phyloP scores from a whole-genome alignment of 805 yeast species.

The Saccharomycopsis olivae region DNA sequence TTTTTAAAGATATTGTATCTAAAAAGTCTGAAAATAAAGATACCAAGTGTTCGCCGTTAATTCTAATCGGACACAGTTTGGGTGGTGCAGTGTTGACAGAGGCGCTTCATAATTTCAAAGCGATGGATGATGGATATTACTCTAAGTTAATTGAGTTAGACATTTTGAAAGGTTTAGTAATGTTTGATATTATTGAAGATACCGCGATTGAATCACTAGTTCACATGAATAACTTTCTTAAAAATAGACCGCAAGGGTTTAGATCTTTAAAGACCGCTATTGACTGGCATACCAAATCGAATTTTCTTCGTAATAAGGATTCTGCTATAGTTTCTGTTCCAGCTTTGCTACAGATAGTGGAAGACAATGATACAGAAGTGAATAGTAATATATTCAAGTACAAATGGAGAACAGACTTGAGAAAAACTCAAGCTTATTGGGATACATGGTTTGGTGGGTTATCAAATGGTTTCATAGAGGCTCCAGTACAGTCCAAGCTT shows the following conservation, averaged over 20 bases:
- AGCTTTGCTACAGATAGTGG: constrained; percentile 40
- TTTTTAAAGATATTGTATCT: constrained; percentile 12
- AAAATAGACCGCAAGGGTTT: constrained; percentile 55
- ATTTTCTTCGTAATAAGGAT: constrained; percentile 39
- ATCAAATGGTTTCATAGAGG: constrained; percentile 40
- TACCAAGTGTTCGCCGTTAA: constrained; percentile 27
- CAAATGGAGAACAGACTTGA: constrained; percentile 58
- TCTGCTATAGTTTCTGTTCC: constrained; percentile 80
- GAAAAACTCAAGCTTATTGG: constrained; percentile 63
- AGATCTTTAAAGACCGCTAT: constrained; percentile 46
- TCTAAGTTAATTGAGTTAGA: constrained; percentile 12
- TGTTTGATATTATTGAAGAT: constrained; percentile 92
- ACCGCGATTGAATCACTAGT: constrained; percentile 65
- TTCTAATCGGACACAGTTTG: constrained; percentile 79
- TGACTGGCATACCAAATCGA: constrained; percentile 66
- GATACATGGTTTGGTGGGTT: constrained; percentile 67
- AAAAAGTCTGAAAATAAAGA: constrained; percentile 12
- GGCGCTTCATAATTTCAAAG: constrained; percentile 25
- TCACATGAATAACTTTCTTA: constrained; percentile 58
- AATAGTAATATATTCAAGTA: constrained; percentile 23
- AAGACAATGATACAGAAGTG: constrained; percentile 5
- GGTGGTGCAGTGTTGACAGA: constrained; percentile 81
- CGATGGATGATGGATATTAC: constrained; percentile 9
- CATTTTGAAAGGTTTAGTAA: constrained; percentile 52
- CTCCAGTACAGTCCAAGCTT: constrained; percentile 48